Percentiles rank a stretch among this genome's conserved stretches.
phyloP scores from a whole-genome alignment of 306 rosid species.

The Cucurbita ficifolia region DNA sequence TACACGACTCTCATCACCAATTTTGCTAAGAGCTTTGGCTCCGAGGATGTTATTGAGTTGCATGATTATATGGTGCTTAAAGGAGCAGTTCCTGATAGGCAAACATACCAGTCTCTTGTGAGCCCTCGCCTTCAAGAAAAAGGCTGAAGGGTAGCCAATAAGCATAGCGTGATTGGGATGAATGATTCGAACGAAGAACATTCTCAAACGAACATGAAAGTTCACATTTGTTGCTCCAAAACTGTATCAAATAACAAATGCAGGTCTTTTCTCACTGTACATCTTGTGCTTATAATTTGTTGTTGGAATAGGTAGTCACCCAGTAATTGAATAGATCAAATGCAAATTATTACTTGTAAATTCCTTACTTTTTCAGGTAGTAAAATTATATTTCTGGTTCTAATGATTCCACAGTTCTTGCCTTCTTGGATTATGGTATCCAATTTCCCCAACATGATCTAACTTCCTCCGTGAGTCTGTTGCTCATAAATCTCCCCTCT shows the following conservation, averaged over 20 bases:
- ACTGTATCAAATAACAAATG: background rate
- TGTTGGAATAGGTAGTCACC: background rate
- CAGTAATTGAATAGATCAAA: background rate
- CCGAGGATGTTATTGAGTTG: conserved; percentile 34
- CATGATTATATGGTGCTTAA: conserved; percentile 42
- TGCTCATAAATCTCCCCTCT: too few species aligned
- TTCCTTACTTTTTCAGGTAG: background rate
- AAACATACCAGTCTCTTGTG: conserved; percentile 21
- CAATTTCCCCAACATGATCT: background rate
- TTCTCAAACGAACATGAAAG: background rate
- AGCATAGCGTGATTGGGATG: background rate
- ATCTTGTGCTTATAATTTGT: background rate
- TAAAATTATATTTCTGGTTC: background rate
- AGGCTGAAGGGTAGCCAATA: background rate
- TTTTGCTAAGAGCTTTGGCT: conserved; percentile 15
- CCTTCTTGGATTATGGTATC: background rate
- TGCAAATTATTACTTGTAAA: background rate
- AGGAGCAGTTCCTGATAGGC: conserved; percentile 32
- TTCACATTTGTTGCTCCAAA: background rate
- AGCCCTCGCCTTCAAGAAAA: conserved; percentile 17
- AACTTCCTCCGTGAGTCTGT: background rate
- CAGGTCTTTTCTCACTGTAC: background rate
- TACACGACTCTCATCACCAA: conserved; percentile 33
- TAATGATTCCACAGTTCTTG: background rate
- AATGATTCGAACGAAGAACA: background rate